phyloP scores from a whole-genome alignment of 768 basidiomycete species.

The Asterophora lycoperdoides region DNA sequence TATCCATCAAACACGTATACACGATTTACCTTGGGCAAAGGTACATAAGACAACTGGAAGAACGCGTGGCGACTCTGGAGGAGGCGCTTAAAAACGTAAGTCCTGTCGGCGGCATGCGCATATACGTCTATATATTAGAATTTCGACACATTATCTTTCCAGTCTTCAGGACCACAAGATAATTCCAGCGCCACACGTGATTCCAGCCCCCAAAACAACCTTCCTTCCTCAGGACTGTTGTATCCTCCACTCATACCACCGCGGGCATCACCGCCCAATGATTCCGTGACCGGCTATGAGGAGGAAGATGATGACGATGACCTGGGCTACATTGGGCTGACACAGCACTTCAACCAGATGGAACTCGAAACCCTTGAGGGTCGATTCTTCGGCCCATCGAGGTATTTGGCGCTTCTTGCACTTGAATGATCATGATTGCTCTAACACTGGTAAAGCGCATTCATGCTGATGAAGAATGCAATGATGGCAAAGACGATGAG shows the following conservation, averaged over 20 bases:
- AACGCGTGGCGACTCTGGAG: neutral
- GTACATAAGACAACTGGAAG: neutral
- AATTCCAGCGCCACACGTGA: neutral
- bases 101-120: neutral
- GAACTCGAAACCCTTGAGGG: neutral
- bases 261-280: neutral
- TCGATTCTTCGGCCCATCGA: neutral
- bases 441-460: conserved; percentile 43
- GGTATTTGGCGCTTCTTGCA: neutral
- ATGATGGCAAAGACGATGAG: conserved; percentile 10
- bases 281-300: neutral
- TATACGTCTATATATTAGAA: neutral
- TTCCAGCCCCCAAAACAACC: neutral
- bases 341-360: neutral
- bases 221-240: neutral
- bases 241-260: neutral
- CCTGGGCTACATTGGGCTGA: neutral
- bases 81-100: neutral
- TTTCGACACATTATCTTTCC: neutral
- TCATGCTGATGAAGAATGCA: conserved; percentile 51
- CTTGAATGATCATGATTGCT: neutral
- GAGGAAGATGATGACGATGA: neutral
- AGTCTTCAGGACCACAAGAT: neutral
- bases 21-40: neutral
- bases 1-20: neutral